phyloP scores from a whole-genome alignment of 768 basidiomycete species.

The Suillus subluteus region DNA sequence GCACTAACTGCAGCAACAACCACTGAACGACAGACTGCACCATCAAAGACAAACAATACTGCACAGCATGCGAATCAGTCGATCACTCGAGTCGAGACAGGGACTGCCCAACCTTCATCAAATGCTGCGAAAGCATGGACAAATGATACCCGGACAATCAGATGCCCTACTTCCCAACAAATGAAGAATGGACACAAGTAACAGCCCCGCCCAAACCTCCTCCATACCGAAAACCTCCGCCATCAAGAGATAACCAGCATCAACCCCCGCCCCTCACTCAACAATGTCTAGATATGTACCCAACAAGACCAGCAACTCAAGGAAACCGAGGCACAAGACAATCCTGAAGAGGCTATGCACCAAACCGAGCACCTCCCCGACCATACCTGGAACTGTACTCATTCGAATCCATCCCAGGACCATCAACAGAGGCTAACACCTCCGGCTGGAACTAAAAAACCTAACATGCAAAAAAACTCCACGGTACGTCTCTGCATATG shows the following conservation, averaged over 20 bases:
- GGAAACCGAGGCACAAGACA: neutral
- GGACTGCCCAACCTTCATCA: slow-evolving; percentile 15
- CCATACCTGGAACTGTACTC: neutral
- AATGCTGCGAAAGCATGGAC: slow-evolving; percentile 1
- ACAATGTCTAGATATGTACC: neutral
- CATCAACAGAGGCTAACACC: neutral
- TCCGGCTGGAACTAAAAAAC: neutral
- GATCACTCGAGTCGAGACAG: slow-evolving; percentile 15
- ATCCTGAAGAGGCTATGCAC: neutral
- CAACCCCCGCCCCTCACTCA: neutral
- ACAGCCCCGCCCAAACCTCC: neutral
- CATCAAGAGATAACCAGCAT: neutral
- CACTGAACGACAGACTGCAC: neutral
- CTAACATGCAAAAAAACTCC: neutral
- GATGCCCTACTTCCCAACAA: slow-evolving; percentile 19
- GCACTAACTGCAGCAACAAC: slow-evolving; percentile 8
- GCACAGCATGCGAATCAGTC: neutral
- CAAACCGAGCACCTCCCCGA: neutral
- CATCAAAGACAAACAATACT: neutral
- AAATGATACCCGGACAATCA: slow-evolving; percentile 16
- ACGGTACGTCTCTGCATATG: slow-evolving; percentile 23
- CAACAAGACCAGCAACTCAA: neutral
- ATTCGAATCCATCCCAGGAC: neutral
- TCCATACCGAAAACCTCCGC: neutral
- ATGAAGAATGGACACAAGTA: slow-evolving; percentile 18